Evolutionary conservation across 805 yeast genomes (phyloP).

Genomic region (Naumovozyma castellii): DNA sequence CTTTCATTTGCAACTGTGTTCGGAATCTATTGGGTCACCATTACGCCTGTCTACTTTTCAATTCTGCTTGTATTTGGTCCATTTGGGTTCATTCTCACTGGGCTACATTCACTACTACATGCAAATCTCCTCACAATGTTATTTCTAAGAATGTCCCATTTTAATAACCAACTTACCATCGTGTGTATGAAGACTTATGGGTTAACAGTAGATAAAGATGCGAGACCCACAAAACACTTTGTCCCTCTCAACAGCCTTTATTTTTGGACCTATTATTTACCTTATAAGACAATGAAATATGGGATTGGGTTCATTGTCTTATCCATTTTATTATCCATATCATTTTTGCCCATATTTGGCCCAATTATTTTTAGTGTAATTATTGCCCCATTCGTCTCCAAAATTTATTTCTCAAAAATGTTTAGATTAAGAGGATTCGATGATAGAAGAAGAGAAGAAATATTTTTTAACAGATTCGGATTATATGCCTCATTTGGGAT

Average conservation of each 20-base stretch:
- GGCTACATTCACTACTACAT: constrained; percentile 24
- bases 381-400: constrained; percentile 23
- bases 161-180: constrained; percentile 12
- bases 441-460: constrained; percentile 16
- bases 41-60: constrained; percentile 25
- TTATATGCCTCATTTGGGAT: constrained; percentile 25
- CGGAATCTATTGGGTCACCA: constrained; percentile 22
- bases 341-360: constrained; percentile 25
- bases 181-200: constrained; percentile 5
- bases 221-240: constrained; percentile 21
- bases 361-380: constrained; percentile 20
- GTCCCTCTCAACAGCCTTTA: constrained; percentile 19
- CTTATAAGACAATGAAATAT: constrained; percentile 18
- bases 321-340: constrained; percentile 12
- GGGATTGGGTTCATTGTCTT: constrained; percentile 9
- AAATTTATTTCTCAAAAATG: constrained; percentile 21
- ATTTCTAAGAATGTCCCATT: constrained; percentile 25
- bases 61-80: constrained; percentile 25
- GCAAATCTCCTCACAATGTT: constrained; percentile 26
- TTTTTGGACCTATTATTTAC: constrained; percentile 25
- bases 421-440: constrained; percentile 15
- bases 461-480: constrained; percentile 21
- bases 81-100: constrained; percentile 20
- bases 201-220: constrained; percentile 5
- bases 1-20: constrained; percentile 14